Evolutionary conservation across 306 rosid genomes (phyloP).

Genomic region (Argentina anserina): DNA sequence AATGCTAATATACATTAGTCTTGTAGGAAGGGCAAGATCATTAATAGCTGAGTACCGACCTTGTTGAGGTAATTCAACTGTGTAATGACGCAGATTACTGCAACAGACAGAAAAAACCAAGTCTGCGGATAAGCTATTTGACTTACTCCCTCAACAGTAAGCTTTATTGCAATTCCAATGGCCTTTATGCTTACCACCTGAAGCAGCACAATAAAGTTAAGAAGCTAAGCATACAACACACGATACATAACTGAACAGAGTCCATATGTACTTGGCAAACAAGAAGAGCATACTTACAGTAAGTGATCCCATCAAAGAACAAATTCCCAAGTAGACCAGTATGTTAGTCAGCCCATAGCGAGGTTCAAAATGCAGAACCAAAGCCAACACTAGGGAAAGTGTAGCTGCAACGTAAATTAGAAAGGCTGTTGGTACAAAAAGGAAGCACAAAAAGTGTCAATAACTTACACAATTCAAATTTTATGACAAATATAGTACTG

Average conservation of each 20-base stretch:
- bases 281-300: constrained; percentile 49
- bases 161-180: constrained; percentile 90
- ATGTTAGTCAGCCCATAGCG: constrained; percentile 75
- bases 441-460: constrained; percentile 16
- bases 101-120: constrained; percentile 81
- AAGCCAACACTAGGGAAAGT: constrained; percentile 58
- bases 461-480: background rate
- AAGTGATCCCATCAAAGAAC: constrained; percentile 86
- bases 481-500: background rate
- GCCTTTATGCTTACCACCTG: constrained; percentile 96
- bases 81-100: constrained; percentile 72
- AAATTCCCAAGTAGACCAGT: constrained; percentile 83
- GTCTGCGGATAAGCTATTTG: constrained; percentile 89
- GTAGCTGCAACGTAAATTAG: constrained; percentile 55
- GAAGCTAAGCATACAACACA: background rate
- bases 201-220: constrained; percentile 20
- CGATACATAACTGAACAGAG: constrained; percentile 1
- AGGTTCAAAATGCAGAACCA: constrained; percentile 81
- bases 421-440: constrained; percentile 51
- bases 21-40: background rate
- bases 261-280: background rate
- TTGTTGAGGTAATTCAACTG: constrained; percentile 91
- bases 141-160: constrained; percentile 78
- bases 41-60: constrained; percentile 46
- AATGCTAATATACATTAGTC: background rate